Conservation (phyloP, 441 rosid species). For the Biscutella laevigata region DNA sequence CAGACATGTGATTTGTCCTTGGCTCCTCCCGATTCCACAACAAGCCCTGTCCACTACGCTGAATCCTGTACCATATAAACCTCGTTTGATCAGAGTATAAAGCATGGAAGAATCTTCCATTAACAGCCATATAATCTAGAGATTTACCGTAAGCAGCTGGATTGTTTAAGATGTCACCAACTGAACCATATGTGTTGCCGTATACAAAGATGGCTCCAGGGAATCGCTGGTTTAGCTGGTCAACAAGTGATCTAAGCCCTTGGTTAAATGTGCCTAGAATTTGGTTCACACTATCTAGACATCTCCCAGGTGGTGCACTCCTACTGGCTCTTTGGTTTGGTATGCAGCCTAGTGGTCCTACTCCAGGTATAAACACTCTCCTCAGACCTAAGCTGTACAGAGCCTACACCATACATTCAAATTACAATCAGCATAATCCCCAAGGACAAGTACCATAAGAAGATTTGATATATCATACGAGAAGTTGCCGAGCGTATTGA, state of each 20-base stretch:
- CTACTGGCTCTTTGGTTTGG: conserved; percentile 59
- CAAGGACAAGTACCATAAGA: neutral
- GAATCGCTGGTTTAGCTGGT: conserved; percentile 45
- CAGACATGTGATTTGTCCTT: conserved; percentile 60
- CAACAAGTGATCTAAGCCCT: conserved; percentile 56
- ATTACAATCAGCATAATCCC: neutral
- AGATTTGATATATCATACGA: conserved; percentile 25
- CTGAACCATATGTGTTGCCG: conserved; percentile 54
- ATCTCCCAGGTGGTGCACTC: conserved; percentile 45
- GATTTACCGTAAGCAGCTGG: conserved; percentile 49
- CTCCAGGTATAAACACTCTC: conserved; percentile 52
- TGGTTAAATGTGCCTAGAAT: conserved; percentile 65
- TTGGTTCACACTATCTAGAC: conserved; percentile 56
- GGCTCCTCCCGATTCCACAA: conserved; percentile 63
- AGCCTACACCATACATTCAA: conserved; percentile 34
- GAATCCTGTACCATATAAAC: conserved; percentile 39
- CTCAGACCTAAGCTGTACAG: conserved; percentile 57
- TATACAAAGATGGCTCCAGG: conserved; percentile 46
- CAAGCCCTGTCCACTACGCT: conserved; percentile 58
- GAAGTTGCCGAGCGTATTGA: conserved; percentile 50
- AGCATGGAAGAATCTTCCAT: neutral
- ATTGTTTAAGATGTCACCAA: conserved; percentile 74
- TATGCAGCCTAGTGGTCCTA: conserved; percentile 79
- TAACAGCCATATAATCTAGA: neutral
- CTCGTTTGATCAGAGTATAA: neutral